Percentiles rank a stretch among this genome's conserved stretches.
Conservation (phyloP, 345 rosid species). For the Lenwebbia sp. region DNA sequence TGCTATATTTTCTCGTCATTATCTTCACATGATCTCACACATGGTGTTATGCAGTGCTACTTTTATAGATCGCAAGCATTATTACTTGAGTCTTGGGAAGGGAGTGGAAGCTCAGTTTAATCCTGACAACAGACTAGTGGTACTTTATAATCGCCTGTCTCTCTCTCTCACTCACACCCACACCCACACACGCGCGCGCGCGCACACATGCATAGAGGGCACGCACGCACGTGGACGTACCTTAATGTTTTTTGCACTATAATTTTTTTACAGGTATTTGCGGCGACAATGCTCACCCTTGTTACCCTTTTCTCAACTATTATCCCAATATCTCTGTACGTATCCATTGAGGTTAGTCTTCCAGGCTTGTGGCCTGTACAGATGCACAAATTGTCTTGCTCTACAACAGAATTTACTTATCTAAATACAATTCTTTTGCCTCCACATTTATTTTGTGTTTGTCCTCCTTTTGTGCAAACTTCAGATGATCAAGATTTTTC, state of each 20-base stretch:
- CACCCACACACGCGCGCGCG: too few relatives aligned
- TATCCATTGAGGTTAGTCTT: slow-evolving; percentile 82
- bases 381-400: neutral
- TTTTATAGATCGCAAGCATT: slow-evolving; percentile 66
- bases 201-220: too few relatives aligned
- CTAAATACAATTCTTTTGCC: neutral
- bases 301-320: slow-evolving; percentile 90
- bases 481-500: slow-evolving; percentile 97
- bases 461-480: slow-evolving; percentile 4
- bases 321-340: slow-evolving; percentile 95
- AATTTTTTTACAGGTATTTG: slow-evolving; percentile 50
- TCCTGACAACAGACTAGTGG: slow-evolving; percentile 64
- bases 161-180: too few relatives aligned
- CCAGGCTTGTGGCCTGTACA: neutral
- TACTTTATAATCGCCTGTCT: slow-evolving; percentile 21
- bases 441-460: neutral
- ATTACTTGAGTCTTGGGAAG: slow-evolving; percentile 49
- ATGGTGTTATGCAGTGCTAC: slow-evolving; percentile 61
- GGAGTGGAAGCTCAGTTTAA: slow-evolving; percentile 51
- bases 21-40: slow-evolving; percentile 4
- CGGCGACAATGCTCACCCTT: slow-evolving; percentile 74
- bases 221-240: neutral
- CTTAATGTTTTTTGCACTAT: neutral
- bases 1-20: neutral
- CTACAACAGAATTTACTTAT: neutral